Conservation (phyloP, 176 grass and related monocot genomes). For the Juncus inflexus region DNA sequence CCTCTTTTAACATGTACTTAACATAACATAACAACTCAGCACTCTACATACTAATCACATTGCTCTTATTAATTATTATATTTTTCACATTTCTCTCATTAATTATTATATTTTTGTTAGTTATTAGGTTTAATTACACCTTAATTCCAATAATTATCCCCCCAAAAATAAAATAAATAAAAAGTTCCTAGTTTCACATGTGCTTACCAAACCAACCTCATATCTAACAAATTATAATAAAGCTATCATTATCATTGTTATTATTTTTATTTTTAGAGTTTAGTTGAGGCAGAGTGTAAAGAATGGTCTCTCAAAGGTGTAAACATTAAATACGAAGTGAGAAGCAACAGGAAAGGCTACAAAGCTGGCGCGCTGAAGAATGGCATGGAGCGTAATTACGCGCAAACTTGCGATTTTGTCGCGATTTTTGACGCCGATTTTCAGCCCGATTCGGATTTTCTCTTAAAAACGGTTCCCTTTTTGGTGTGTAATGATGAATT, state of each 20-base stretch:
- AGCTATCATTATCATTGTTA: too few relatives aligned
- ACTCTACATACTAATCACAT: too few relatives aligned
- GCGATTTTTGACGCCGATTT: constrained; percentile 96
- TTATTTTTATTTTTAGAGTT: constrained; percentile 43
- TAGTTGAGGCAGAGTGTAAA: constrained; percentile 85
- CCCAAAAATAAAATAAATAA: too few relatives aligned
- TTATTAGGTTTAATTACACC: too few relatives aligned
- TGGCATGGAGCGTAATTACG: constrained; percentile 69
- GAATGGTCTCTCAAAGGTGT: constrained; percentile 64
- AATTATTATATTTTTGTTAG: not conserved
- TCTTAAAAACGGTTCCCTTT: constrained; percentile 74
- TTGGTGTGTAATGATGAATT: constrained; percentile 74
- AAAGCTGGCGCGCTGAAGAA: constrained; percentile 90
- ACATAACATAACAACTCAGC: too few relatives aligned
- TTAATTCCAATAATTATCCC: too few relatives aligned
- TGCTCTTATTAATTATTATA: not conserved
- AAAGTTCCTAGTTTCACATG: too few relatives aligned
- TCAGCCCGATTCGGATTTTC: constrained; percentile 83
- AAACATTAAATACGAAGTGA: constrained; percentile 84
- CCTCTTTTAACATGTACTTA: too few relatives aligned
- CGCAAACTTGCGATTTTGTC: constrained; percentile 69
- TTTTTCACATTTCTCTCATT: not conserved
- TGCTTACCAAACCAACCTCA: too few relatives aligned
- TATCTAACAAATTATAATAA: too few relatives aligned
- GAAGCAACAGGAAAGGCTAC: constrained; percentile 87